A percentile compares a stretch with the other conserved stretches of the same genome.
phyloP scores from a whole-genome alignment of 1,284 basidiomycete species.

The Irpex sp. region DNA sequence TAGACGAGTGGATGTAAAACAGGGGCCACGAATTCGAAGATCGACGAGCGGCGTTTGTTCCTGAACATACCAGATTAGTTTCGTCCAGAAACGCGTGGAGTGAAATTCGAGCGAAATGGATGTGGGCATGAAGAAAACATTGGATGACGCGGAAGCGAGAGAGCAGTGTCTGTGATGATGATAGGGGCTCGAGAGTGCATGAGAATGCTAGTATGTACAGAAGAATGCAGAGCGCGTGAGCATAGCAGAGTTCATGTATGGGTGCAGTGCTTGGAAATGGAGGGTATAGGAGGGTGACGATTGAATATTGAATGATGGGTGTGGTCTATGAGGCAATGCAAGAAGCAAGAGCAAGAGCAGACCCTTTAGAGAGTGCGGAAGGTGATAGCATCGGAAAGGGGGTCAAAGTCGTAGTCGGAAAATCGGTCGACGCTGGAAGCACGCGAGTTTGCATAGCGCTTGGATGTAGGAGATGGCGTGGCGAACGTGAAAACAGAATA shows the following conservation, averaged over 20 bases:
- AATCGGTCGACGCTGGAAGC: conserved; percentile 21
- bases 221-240: background rate
- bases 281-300: background rate
- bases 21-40: no score
- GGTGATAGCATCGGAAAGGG: background rate
- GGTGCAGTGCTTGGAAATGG: background rate
- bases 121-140: background rate
- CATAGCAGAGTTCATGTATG: conserved; percentile 1
- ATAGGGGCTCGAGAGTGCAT: background rate
- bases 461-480: conserved; percentile 57
- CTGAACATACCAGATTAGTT: no score
- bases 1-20: no score
- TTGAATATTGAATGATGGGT: background rate
- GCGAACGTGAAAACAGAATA: conserved; percentile 76
- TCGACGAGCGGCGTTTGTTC: no score
- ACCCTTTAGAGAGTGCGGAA: background rate
- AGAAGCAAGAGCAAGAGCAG: background rate
- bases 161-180: background rate
- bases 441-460: conserved; percentile 36
- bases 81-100: no score
- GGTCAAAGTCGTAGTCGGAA: conserved; percentile 19
- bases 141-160: background rate
- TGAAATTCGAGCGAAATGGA: no score
- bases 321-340: background rate
- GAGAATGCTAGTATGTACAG: background rate